These are phyloP conservation scores for Colletotrichum sp. DNA, from an alignment of 2,329 filamentous ascomycete species.

Conservation along the genomic window DNA sequence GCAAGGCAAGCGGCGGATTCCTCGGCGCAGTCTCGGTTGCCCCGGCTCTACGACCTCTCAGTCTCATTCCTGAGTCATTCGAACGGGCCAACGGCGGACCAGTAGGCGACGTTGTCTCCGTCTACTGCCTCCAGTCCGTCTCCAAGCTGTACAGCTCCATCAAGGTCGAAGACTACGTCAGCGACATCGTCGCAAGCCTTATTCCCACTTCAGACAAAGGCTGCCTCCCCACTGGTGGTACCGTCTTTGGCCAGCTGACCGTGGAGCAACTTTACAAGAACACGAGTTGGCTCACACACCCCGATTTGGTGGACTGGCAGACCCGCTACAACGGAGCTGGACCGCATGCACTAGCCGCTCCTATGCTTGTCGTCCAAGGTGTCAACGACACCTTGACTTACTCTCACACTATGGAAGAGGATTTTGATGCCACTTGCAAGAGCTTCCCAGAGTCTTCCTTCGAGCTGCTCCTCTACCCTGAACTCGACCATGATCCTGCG, in stretches of 20 bases:
- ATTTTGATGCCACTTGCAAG: not conserved
- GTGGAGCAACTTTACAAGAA: slow-evolving; percentile 10
- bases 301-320: not conserved
- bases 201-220: slow-evolving; percentile 1
- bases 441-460: not conserved
- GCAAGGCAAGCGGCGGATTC: slow-evolving; percentile 11
- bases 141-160: slow-evolving; percentile 16
- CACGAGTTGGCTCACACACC: slow-evolving; percentile 14
- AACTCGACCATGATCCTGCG: not conserved
- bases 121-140: slow-evolving; percentile 23
- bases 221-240: slow-evolving; percentile 7
- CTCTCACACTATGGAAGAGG: not conserved
- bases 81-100: not conserved
- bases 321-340: slow-evolving; percentile 22
- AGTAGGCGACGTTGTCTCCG: slow-evolving; percentile 6
- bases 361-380: slow-evolving; percentile 27
- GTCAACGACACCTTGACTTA: slow-evolving; percentile 19
- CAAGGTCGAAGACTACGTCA: slow-evolving; percentile 19
- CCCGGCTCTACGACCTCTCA: slow-evolving; percentile 12
- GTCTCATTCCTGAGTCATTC: slow-evolving; percentile 15
- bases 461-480: not conserved
- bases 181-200: not conserved
- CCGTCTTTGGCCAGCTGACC: not conserved
- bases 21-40: slow-evolving; percentile 19
- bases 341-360: slow-evolving; percentile 22